Conservation (phyloP, 225 moss, liverwort and hornwort genomes). For the Neckera pumila region DNA sequence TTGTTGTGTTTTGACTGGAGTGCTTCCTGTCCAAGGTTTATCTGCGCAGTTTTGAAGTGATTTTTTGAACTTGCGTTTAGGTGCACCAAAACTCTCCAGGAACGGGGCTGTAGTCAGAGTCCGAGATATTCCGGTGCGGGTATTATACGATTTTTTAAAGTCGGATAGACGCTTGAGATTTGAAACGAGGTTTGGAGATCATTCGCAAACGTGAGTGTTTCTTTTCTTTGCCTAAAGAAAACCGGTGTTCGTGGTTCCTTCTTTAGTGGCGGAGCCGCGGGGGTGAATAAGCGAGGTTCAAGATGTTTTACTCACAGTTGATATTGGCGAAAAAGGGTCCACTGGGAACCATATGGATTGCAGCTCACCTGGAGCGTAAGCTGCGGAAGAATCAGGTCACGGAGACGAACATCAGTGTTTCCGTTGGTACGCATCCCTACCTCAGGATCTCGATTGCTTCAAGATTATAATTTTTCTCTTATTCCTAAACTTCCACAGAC, state of each 20-base stretch:
- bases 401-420: conserved; percentile 96
- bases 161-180: background rate
- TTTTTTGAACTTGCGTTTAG: background rate
- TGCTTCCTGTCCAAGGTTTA: background rate
- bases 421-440: conserved; percentile 62
- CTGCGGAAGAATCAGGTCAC: conserved; percentile 99
- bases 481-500: background rate
- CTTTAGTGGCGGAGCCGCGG: background rate
- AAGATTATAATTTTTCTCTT: background rate
- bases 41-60: background rate
- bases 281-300: conserved; percentile 4
- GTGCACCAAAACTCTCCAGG: background rate
- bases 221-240: background rate
- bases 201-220: background rate
- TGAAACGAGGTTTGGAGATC: background rate
- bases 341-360: conserved; percentile 99
- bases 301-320: conserved; percentile 99
- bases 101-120: background rate
- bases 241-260: background rate
- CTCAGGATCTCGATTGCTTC: background rate
- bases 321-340: conserved; percentile 99
- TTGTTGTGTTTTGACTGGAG: background rate
- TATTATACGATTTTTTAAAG: background rate
- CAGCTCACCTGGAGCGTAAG: conserved; percentile 99
- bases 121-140: background rate